Evolutionary conservation across 2,329 filamentous ascomycete species (phyloP).

Genomic region (Teratosphaeria nubilosa): DNA sequence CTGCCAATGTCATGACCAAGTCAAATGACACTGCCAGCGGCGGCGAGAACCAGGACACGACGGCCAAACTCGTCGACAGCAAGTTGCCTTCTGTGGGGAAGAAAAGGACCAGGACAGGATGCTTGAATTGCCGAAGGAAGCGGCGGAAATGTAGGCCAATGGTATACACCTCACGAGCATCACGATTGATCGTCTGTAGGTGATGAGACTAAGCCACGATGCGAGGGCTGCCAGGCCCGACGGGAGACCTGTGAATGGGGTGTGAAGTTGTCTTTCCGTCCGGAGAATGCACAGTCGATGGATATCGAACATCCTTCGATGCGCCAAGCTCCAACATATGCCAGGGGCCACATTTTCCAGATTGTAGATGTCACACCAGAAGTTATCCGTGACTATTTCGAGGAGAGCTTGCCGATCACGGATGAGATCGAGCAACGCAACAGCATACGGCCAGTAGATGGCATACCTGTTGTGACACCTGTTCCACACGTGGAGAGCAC

Average conservation of each 20-base stretch:
- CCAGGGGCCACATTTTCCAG: conserved; percentile 10
- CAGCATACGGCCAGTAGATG: neutral
- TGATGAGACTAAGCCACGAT: conserved; percentile 23
- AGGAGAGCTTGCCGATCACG: conserved; percentile 8
- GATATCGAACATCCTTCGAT: conserved; percentile 22
- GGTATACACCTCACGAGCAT: neutral
- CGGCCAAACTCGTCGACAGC: conserved; percentile 4
- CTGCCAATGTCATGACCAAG: neutral
- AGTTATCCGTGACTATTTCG: conserved; percentile 21
- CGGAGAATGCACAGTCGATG: conserved; percentile 21
- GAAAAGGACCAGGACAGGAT: conserved; percentile 25
- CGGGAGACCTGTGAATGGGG: conserved; percentile 24
- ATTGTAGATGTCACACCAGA: conserved; percentile 24
- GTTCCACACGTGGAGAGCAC: neutral
- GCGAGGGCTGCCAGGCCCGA: conserved; percentile 21
- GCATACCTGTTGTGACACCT: neutral
- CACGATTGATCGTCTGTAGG: conserved; percentile 7
- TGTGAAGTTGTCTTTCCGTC: conserved; percentile 18
- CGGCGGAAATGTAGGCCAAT: conserved; percentile 21
- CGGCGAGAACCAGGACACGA: neutral
- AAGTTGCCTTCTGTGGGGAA: conserved; percentile 17
- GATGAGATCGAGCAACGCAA: neutral
- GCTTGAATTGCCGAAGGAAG: conserved; percentile 25
- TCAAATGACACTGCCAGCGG: neutral
- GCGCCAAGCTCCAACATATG: conserved; percentile 12